Conservation (phyloP, 768 basidiomycete genomes). For the Chalciporus piperatus region DNA sequence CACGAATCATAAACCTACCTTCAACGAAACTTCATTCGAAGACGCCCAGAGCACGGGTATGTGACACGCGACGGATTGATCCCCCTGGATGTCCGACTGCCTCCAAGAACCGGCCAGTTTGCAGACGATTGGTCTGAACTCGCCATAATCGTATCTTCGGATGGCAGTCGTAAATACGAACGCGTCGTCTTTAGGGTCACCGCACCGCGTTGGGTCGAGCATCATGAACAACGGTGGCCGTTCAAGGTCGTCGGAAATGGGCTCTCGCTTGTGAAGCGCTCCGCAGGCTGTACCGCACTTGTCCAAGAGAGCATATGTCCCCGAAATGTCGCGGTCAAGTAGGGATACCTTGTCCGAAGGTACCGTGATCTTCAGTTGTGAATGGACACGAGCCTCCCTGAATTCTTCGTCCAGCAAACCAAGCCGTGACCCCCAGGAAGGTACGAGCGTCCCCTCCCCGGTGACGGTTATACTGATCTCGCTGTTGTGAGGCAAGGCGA, state of each 20-base stretch:
- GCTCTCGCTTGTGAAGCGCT: conserved; percentile 69
- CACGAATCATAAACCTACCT: conserved; percentile 40
- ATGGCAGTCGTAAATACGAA: conserved; percentile 85
- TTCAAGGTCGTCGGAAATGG: conserved; percentile 39
- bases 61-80: conserved; percentile 51
- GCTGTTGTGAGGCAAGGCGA: conserved; percentile 65
- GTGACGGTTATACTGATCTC: conserved; percentile 59
- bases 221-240: conserved; percentile 70
- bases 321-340: conserved; percentile 81
- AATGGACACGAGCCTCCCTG: conserved; percentile 64
- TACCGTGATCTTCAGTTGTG: conserved; percentile 62
- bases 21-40: conserved; percentile 45
- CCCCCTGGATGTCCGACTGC: conserved; percentile 52
- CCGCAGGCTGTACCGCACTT: conserved; percentile 88
- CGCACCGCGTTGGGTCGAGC: conserved; percentile 81
- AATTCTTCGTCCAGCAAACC: conserved; percentile 67
- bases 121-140: conserved; percentile 74
- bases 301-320: conserved; percentile 73
- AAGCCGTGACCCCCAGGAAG: conserved; percentile 82
- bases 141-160: conserved; percentile 77
- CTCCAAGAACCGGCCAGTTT: conserved; percentile 77
- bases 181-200: conserved; percentile 69
- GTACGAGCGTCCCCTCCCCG: conserved; percentile 60
- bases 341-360: conserved; percentile 40
- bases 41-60: conserved; percentile 67